These are phyloP conservation scores for Plasmodium malariae DNA, from an alignment of 169 alveolate species.

Conservation along the genomic window DNA sequence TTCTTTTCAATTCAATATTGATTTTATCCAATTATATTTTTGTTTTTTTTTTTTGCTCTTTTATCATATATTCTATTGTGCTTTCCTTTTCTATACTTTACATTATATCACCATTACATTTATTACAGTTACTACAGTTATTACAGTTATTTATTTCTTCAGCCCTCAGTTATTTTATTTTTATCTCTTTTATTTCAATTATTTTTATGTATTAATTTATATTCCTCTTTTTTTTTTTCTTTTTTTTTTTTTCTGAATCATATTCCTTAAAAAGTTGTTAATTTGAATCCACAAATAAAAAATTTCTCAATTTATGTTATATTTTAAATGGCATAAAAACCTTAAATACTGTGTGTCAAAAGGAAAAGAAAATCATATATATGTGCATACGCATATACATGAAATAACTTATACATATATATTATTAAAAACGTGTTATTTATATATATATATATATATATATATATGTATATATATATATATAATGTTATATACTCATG, in stretches of 20 bases:
- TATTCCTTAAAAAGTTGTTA: slow-evolving; percentile 30
- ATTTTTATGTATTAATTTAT: neutral
- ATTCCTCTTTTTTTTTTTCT: slow-evolving; percentile 24
- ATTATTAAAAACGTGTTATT: neutral
- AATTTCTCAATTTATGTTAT: slow-evolving; percentile 22
- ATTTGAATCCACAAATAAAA: slow-evolving; percentile 17
- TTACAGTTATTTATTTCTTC: neutral
- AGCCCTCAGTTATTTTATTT: neutral
- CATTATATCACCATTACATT: neutral
- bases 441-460: neutral
- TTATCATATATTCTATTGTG: neutral
- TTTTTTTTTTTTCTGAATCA: slow-evolving; percentile 43
- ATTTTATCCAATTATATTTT: neutral
- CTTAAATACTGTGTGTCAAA: slow-evolving; percentile 33
- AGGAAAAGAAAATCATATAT: slow-evolving; percentile 30
- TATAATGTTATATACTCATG: neutral
- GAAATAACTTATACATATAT: slow-evolving; percentile 14
- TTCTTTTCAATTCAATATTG: slow-evolving; percentile 18
- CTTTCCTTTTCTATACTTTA: neutral
- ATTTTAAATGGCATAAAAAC: slow-evolving; percentile 23
- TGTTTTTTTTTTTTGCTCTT: slow-evolving; percentile 8
- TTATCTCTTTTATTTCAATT: neutral
- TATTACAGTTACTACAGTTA: too few species aligned
- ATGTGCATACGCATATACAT: slow-evolving; percentile 17
- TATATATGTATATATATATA: slow-evolving; percentile 15